Evolutionary conservation across 192 early-diverging fungal species (phyloP).

Genomic region (Coemansia sp.): DNA sequence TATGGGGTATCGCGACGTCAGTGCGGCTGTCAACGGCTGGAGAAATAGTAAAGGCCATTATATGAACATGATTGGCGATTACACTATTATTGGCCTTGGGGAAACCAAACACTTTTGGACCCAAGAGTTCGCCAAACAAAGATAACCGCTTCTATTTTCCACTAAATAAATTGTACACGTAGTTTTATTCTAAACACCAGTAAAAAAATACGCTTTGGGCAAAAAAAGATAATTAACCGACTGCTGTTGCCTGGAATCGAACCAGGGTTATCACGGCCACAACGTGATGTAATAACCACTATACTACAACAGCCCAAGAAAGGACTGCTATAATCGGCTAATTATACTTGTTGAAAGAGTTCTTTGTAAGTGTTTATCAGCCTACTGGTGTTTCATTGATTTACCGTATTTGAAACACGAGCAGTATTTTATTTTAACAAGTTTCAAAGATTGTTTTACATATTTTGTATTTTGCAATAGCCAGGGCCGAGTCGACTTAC

Average conservation of each 20-base stretch:
- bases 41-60: conserved; percentile 28
- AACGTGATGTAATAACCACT: conserved; percentile 48
- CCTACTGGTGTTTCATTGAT: too few relatives aligned
- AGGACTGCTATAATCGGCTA: background rate
- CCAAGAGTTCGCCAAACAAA: conserved; percentile 25
- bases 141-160: background rate
- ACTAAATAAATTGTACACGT: background rate
- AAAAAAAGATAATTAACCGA: conserved; percentile 4
- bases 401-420: too few relatives aligned
- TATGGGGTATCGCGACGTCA: conserved; percentile 2
- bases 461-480: too few relatives aligned
- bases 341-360: too few relatives aligned
- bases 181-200: background rate
- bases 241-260: conserved; percentile 48
- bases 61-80: conserved; percentile 32
- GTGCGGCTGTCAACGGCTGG: conserved; percentile 23
- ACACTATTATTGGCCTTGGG: conserved; percentile 29
- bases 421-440: too few relatives aligned
- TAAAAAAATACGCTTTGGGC: background rate
- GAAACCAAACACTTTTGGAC: conserved; percentile 23
- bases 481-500: too few relatives aligned
- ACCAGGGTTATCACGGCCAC: conserved; percentile 48
- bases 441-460: too few relatives aligned
- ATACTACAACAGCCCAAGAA: conserved; percentile 32
- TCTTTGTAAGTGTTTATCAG: too few relatives aligned